Percentiles rank a stretch among this genome's conserved stretches.
Conservation (phyloP, 106 monocot species). For the Acorus gramineus region DNA sequence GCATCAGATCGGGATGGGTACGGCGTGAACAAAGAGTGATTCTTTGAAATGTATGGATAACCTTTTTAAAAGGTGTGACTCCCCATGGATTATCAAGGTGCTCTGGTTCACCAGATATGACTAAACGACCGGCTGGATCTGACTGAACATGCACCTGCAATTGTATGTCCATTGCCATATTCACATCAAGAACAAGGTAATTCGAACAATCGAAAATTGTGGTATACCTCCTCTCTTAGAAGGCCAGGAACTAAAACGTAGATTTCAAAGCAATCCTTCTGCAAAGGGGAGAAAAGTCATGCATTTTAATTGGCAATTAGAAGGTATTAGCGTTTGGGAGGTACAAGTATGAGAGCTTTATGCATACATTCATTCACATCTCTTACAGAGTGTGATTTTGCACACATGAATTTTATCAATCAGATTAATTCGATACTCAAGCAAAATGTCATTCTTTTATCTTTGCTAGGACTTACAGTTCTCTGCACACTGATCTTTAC, state of each 20-base stretch:
- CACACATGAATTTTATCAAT: no score
- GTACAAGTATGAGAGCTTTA: no score
- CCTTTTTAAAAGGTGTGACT: constrained; percentile 77
- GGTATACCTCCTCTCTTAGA: constrained; percentile 81
- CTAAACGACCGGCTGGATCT: constrained; percentile 64
- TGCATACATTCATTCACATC: no score
- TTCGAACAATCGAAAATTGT: no score
- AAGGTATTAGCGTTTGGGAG: neutral
- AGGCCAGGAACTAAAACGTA: constrained; percentile 98
- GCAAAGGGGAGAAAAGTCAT: constrained; percentile 1
- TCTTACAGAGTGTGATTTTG: no score
- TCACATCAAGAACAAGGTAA: no score
- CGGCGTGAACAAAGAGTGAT: neutral
- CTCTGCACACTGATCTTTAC: constrained; percentile 90
- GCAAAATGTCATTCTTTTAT: no score
- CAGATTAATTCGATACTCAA: no score
- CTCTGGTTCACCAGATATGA: constrained; percentile 74
- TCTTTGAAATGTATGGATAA: neutral
- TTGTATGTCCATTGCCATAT: no score
- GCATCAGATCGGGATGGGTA: neutral
- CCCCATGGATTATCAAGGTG: constrained; percentile 84
- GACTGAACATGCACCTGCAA: constrained; percentile 74
- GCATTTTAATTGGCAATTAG: no score
- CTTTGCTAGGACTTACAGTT: constrained; percentile 42
- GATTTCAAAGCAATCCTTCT: constrained; percentile 98